These are phyloP conservation scores for Eremochloa ophiuroides DNA, from an alignment of 176 grass and related monocot genomes.

Conservation along the genomic window DNA sequence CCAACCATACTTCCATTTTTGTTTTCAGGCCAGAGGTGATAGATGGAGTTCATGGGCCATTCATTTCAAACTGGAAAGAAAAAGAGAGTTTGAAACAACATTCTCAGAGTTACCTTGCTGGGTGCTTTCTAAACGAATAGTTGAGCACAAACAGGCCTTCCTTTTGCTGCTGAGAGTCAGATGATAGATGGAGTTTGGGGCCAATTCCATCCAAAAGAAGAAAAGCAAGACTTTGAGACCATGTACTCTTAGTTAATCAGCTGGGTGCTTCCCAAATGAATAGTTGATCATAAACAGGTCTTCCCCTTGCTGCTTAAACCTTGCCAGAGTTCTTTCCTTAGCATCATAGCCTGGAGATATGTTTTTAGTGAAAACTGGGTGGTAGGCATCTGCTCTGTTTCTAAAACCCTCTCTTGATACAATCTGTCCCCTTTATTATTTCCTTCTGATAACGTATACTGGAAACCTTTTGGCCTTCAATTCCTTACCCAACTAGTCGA, in stretches of 20 bases:
- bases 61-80: background rate
- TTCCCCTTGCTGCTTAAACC: slow-evolving; percentile 20
- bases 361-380: background rate
- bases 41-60: slow-evolving; percentile 13
- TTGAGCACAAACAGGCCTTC: background rate
- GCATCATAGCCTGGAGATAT: slow-evolving; percentile 14
- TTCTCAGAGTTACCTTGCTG: background rate
- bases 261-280: slow-evolving; percentile 18
- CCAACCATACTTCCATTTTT: slow-evolving; percentile 28
- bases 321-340: slow-evolving; percentile 2
- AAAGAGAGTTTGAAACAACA: background rate
- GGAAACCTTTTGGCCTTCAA: slow-evolving; percentile 11
- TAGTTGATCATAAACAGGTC: slow-evolving; percentile 27
- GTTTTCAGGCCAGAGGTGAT: slow-evolving; percentile 7
- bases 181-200: slow-evolving; percentile 18
- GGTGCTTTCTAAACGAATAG: background rate
- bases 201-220: background rate
- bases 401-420: slow-evolving; percentile 8
- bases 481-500: slow-evolving; percentile 14
- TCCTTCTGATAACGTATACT: slow-evolving; percentile 21
- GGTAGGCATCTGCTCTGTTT: background rate
- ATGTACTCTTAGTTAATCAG: slow-evolving; percentile 14
- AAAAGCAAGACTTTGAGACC: background rate
- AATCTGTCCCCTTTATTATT: background rate
- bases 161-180: slow-evolving; percentile 11